phyloP scores from a whole-genome alignment of 2,329 filamentous ascomycete species.

The Sphaerostilbella broomeana region DNA sequence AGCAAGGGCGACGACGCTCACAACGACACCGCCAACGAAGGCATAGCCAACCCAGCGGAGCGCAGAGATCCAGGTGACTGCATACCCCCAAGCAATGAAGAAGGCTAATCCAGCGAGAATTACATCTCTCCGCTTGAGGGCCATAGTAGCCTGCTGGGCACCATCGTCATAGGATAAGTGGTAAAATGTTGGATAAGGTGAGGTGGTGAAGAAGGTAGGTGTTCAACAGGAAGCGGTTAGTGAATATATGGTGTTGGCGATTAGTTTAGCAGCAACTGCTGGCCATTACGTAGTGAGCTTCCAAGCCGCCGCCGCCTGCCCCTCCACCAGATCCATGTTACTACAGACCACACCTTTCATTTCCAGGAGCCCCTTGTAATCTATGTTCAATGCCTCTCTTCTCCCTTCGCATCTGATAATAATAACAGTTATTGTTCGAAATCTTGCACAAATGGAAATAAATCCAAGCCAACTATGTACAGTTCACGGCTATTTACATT shows the following conservation, averaged over 20 bases:
- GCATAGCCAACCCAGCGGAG: conserved; percentile 83
- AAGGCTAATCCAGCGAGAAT: conserved; percentile 59
- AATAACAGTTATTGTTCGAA: no score
- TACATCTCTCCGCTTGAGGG: conserved; percentile 67
- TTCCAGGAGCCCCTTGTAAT: no score
- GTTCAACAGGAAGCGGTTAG: conserved; percentile 4
- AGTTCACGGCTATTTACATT: no score
- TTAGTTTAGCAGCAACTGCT: conserved; percentile 3
- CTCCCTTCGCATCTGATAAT: no score
- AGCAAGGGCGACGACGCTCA: conserved; percentile 48
- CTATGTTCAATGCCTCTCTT: no score
- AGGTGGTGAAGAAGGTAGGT: conserved; percentile 1
- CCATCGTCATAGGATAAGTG: conserved; percentile 24
- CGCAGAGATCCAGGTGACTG: conserved; percentile 73
- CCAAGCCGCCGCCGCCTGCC: no score
- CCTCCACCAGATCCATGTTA: no score
- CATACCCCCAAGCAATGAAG: conserved; percentile 84
- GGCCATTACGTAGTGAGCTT: conserved; percentile 11
- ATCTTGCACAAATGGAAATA: no score
- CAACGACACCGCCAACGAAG: conserved; percentile 62
- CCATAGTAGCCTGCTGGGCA: conserved; percentile 43
- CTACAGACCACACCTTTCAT: no score
- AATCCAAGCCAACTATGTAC: no score
- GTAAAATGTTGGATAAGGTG: not conserved
- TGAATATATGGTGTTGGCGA: conserved; percentile 4